Evolutionary conservation across 345 rosid species (phyloP).

Genomic region (Rhizophora apiculata): DNA sequence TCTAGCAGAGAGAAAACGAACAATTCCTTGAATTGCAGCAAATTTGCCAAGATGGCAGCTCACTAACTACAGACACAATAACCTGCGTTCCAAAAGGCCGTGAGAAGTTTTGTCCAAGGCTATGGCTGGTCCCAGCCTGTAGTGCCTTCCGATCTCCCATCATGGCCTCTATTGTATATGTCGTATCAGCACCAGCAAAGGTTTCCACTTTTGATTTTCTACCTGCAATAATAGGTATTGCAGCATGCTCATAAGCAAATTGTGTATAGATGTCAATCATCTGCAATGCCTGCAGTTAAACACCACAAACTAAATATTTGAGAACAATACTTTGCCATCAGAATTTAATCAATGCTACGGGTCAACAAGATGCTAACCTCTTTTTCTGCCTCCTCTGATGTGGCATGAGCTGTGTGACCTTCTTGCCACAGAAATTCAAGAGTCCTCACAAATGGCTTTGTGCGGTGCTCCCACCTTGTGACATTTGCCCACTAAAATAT

Average conservation of each 20-base stretch:
- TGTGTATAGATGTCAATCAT: slow-evolving; percentile 83
- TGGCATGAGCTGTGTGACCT: slow-evolving; percentile 94
- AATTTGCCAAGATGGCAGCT: too few relatives aligned
- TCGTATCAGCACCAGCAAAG: slow-evolving; percentile 88
- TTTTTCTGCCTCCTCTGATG: slow-evolving; percentile 83
- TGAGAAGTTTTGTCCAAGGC: slow-evolving; percentile 90
- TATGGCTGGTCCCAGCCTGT: slow-evolving; percentile 96
- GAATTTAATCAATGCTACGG: slow-evolving; percentile 10
- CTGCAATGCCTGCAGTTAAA: slow-evolving; percentile 67
- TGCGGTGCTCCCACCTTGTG: slow-evolving; percentile 95
- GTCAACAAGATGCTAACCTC: slow-evolving; percentile 51
- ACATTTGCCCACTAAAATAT: slow-evolving; percentile 82
- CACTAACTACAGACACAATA: neutral
- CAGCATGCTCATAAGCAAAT: slow-evolving; percentile 93
- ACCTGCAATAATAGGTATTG: slow-evolving; percentile 91
- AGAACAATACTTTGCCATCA: neutral
- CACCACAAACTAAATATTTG: slow-evolving; percentile 26
- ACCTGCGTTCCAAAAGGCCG: slow-evolving; percentile 89
- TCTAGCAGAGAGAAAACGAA: too few relatives aligned
- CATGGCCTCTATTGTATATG: slow-evolving; percentile 98
- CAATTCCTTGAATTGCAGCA: too few relatives aligned
- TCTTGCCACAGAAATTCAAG: slow-evolving; percentile 98
- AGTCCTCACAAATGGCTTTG: slow-evolving; percentile 92
- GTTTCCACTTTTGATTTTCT: slow-evolving; percentile 82
- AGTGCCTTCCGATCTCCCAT: slow-evolving; percentile 96